A percentile compares a stretch with the other conserved stretches of the same genome.
phyloP scores from a whole-genome alignment of 306 rosid genomes.

The Citrullus mucosospermus region DNA sequence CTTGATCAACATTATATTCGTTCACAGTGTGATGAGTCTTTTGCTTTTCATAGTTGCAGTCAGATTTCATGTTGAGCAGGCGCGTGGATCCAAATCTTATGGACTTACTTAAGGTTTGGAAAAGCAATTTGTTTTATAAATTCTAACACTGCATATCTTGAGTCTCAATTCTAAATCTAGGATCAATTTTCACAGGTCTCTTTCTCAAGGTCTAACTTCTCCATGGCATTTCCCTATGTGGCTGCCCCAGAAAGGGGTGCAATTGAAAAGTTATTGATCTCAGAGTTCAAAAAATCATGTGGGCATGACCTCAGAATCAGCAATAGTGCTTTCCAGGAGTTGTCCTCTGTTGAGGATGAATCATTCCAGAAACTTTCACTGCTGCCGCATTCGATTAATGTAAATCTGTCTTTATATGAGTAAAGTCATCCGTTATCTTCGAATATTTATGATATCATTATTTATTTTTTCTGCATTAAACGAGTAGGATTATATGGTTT shows the following conservation, averaged over 20 bases:
- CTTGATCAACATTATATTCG: not conserved
- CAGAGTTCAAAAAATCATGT: constrained; percentile 67
- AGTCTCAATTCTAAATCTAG: constrained; percentile 11
- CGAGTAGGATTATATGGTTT: constrained; percentile 55
- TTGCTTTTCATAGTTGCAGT: constrained; percentile 36
- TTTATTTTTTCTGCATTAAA: not conserved
- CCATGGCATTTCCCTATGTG: constrained; percentile 88
- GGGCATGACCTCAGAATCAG: constrained; percentile 45
- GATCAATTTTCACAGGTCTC: constrained; percentile 39
- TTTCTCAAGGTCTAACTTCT: constrained; percentile 62
- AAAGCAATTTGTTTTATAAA: not conserved
- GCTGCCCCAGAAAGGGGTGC: constrained; percentile 52
- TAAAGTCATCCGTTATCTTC: not conserved
- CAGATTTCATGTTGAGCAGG: constrained; percentile 44
- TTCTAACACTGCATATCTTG: not conserved
- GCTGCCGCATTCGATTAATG: constrained; percentile 44
- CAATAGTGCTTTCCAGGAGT: constrained; percentile 41
- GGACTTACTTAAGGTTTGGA: constrained; percentile 63
- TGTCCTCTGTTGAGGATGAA: constrained; percentile 46
- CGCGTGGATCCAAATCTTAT: constrained; percentile 46
- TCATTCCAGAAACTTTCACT: constrained; percentile 25
- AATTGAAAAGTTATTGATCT: constrained; percentile 47
- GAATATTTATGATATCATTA: not conserved
- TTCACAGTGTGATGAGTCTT: not conserved
- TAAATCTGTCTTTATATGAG: constrained; percentile 25